Base-by-base conservation (phyloP, 2,329 filamentous ascomycete species). In the Penicillium frequentans region DNA sequence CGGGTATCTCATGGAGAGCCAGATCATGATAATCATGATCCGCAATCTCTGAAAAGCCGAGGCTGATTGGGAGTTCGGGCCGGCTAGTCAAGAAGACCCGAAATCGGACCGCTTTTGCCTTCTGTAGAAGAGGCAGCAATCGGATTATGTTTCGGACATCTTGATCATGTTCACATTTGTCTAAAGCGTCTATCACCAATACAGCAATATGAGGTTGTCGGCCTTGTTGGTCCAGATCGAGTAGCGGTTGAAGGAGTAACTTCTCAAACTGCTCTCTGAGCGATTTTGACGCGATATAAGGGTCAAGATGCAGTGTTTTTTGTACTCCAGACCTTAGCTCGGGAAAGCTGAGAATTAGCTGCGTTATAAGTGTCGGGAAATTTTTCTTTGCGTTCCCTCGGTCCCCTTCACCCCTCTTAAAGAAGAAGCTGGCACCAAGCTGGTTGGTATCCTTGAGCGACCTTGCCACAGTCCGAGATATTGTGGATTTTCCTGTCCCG, bases 401-500 rank as follows among this genome's bases (percentile, higher is more conserved):
- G 58, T 79, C 75, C 3, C 62, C 65, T 49, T 77, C 75, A 1
- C 74, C 77, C 57, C 68, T 73, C 52, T 77, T 78, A 64, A 81
- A 82, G 65, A 80, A 27, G n/a, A n/a, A n/a, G n/a, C n/a, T n/a
- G n/a, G n/a, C n/a, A n/a, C n/a, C n/a, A n/a, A n/a, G n/a, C n/a
- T 27, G 8, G 26, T 27, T 27, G 8, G 26, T 27, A 7, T 27
- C 8, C 26, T 27, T 27, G 8, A 27, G 26, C 26, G 26, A 27
- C 8, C 26, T 9, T 27, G 8, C 26, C 6, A 27, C 6, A 27
- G 26, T 27, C 26, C 26, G 6, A 9, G 26, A 27, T 8, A 27
- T 27, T 27, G 8, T 27, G 26, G 26, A 27, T 2, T 27, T 27
- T 27, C 26, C 26, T 27, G 8, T 27, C 26, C 26, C 26, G 1